Evolutionary conservation across 148 eudicot species (phyloP).

Genomic region (Polygonum aviculare): DNA sequence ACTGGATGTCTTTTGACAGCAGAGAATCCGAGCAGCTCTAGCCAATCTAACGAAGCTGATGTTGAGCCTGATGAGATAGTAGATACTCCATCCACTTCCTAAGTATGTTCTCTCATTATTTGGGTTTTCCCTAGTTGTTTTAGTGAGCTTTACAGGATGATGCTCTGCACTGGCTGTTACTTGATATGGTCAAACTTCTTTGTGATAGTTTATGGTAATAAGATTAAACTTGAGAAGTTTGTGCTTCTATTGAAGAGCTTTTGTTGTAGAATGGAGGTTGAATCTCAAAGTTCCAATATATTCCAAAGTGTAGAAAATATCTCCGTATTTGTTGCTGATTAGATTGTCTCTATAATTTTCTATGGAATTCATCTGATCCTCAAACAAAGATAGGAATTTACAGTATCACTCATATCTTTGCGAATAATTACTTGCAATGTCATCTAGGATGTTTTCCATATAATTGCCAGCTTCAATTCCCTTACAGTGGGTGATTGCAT

Average conservation of each 20-base stretch:
- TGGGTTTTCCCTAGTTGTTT: not conserved
- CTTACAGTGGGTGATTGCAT: no score
- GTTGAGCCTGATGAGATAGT: conserved; percentile 21
- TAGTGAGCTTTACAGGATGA: not conserved
- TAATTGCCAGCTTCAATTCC: no score
- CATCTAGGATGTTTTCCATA: no score
- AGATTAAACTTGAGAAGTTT: not conserved
- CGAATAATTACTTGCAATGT: no score
- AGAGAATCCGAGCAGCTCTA: conserved; percentile 20
- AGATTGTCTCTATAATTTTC: no score
- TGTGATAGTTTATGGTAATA: not conserved
- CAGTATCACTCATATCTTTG: no score
- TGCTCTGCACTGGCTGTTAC: not conserved
- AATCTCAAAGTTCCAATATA: no score
- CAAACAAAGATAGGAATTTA: no score
- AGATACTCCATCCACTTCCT: conserved; percentile 17
- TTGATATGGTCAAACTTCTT: not conserved
- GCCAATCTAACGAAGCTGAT: conserved; percentile 15
- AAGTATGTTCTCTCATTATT: conserved; percentile 3
- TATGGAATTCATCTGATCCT: no score
- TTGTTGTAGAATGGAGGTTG: not conserved
- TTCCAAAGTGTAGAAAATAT: no score
- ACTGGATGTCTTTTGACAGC: conserved; percentile 52
- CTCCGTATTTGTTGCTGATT: no score
- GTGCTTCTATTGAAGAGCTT: not conserved